A percentile compares a stretch with the other conserved stretches of the same genome.
phyloP scores from a whole-genome alignment of 805 yeast genomes.

The Metschnikowia koreensis region DNA sequence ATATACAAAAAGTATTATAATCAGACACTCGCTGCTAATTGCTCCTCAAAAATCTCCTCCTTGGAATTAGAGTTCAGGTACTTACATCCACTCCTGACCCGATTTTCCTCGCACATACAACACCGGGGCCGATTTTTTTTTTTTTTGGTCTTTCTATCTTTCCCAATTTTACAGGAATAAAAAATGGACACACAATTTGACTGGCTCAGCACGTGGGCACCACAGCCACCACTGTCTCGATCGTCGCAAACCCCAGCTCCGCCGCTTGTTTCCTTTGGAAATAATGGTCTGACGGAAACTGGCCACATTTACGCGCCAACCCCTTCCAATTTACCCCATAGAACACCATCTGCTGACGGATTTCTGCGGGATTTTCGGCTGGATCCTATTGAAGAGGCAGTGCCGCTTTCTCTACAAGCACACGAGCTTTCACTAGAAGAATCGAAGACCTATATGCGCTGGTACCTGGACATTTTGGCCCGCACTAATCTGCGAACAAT shows the following conservation, averaged over 20 bases:
- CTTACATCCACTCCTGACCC: background rate
- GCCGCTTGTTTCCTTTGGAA: slow-evolving; percentile 17
- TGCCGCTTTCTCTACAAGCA: slow-evolving; percentile 64
- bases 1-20: no score
- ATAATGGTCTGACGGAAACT: background rate
- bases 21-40: no score
- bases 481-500: slow-evolving; percentile 68
- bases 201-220: slow-evolving; percentile 11
- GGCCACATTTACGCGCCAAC: background rate
- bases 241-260: slow-evolving; percentile 9
- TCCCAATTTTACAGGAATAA: background rate
- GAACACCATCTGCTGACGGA: background rate
- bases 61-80: no score
- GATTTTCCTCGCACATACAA: background rate
- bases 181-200: slow-evolving; percentile 15
- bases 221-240: background rate
- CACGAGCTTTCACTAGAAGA: slow-evolving; percentile 75
- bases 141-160: background rate
- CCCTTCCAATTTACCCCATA: background rate
- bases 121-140: background rate
- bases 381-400: slow-evolving; percentile 33
- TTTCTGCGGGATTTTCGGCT: background rate
- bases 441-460: slow-evolving; percentile 79
- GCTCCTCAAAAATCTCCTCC: no score
- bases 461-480: slow-evolving; percentile 85